A percentile compares a stretch with the other conserved stretches of the same genome.
phyloP scores from a whole-genome alignment of 306 rosid genomes.

The Castanopsis chinensis region DNA sequence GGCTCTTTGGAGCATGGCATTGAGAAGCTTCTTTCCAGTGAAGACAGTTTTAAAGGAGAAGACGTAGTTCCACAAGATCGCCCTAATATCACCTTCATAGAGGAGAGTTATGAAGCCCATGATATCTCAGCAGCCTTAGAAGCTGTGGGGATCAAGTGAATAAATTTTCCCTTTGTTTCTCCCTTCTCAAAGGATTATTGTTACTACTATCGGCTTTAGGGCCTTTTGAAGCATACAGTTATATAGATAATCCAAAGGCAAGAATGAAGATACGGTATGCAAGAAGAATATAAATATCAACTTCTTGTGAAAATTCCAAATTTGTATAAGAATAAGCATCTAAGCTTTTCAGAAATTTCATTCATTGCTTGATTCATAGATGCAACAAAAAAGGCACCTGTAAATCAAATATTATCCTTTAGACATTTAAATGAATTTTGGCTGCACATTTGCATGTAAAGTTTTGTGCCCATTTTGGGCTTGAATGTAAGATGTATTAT shows the following conservation, averaged over 20 bases:
- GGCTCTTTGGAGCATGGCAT: slow-evolving; percentile 61
- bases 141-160: slow-evolving; percentile 39
- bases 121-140: slow-evolving; percentile 54
- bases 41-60: slow-evolving; percentile 53
- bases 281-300: slow-evolving; percentile 17
- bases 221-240: background rate
- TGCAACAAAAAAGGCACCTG: slow-evolving; percentile 1
- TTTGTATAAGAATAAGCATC: background rate
- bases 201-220: background rate
- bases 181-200: background rate
- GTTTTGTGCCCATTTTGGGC: background rate
- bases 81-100: slow-evolving; percentile 48
- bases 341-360: slow-evolving; percentile 3
- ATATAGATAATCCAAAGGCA: slow-evolving; percentile 2
- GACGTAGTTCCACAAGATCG: slow-evolving; percentile 49
- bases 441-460: background rate
- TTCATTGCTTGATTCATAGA: slow-evolving; percentile 8
- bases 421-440: background rate
- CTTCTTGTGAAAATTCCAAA: background rate
- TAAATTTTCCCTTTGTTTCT: background rate
- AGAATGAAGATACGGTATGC: slow-evolving; percentile 4
- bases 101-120: slow-evolving; percentile 38
- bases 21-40: slow-evolving; percentile 53
- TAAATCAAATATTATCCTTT: background rate
- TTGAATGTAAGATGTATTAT: background rate